Evolutionary conservation across 805 yeast genomes (phyloP).

Genomic region (Metschnikowia cubensis): DNA sequence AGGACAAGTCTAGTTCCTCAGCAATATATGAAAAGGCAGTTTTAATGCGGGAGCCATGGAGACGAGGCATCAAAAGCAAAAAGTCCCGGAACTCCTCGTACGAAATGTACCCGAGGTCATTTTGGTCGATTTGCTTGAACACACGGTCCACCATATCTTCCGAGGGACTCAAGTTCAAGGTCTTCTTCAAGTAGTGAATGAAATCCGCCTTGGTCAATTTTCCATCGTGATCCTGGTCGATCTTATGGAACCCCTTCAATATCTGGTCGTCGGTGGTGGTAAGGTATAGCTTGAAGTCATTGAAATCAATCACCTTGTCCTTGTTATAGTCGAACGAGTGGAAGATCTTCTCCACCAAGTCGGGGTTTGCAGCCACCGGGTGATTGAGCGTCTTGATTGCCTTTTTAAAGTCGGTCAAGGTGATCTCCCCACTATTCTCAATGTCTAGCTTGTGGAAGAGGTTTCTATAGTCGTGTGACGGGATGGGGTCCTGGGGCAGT

Average conservation of each 20-base stretch:
- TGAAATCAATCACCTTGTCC: slow-evolving; percentile 56
- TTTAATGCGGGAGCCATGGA: slow-evolving; percentile 67
- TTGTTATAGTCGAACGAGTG: slow-evolving; percentile 54
- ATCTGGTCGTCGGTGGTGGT: slow-evolving; percentile 68
- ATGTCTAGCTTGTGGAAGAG: slow-evolving; percentile 37
- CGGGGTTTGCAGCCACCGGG: slow-evolving; percentile 60
- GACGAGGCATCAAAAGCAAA: slow-evolving; percentile 75
- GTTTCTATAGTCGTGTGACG: slow-evolving; percentile 25
- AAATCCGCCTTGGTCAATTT: slow-evolving; percentile 63
- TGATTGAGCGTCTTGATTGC: slow-evolving; percentile 50
- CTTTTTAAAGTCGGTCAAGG: slow-evolving; percentile 44
- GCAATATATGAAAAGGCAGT: slow-evolving; percentile 80
- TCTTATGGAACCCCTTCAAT: slow-evolving; percentile 57
- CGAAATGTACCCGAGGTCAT: slow-evolving; percentile 64
- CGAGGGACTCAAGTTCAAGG: slow-evolving; percentile 51
- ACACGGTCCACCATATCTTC: slow-evolving; percentile 50
- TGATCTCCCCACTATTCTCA: slow-evolving; percentile 44
- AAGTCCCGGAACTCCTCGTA: slow-evolving; percentile 86
- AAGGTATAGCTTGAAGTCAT: slow-evolving; percentile 64
- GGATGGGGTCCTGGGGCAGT: not conserved
- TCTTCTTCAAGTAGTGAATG: slow-evolving; percentile 52
- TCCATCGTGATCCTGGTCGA: slow-evolving; percentile 76
- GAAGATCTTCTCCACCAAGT: slow-evolving; percentile 55
- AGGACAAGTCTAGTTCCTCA: slow-evolving; percentile 73
- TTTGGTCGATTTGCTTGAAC: slow-evolving; percentile 52